Conservation (phyloP, 352 stramenopile genomes). For the Thalassiosira delicatula region DNA sequence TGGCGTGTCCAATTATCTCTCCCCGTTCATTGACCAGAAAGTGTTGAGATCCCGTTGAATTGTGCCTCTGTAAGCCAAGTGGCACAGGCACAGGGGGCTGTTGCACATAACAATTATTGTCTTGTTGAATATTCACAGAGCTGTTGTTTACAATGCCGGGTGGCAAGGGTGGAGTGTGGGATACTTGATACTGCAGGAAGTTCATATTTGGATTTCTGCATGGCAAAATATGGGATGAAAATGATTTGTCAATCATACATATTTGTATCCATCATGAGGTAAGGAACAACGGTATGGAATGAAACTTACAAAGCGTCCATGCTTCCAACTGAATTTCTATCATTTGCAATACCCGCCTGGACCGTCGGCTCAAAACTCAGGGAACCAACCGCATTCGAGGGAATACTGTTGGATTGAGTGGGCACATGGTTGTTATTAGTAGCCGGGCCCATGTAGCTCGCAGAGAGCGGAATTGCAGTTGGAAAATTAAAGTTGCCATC, state of each 20-base stretch:
- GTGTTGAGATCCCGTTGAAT: conserved; percentile 52
- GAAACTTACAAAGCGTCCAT: too few species aligned
- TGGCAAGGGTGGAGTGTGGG: too few species aligned
- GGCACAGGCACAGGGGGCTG: too few species aligned
- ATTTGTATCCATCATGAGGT: too few species aligned
- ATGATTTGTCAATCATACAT: too few species aligned
- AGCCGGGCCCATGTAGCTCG: background rate
- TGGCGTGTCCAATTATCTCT: conserved; percentile 54
- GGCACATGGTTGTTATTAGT: conserved; percentile 25
- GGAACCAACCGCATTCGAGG: conserved; percentile 20
- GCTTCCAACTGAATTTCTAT: conserved; percentile 40
- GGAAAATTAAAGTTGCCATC: conserved; percentile 58
- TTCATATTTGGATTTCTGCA: too few species aligned
- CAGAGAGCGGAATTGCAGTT: background rate
- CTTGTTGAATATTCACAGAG: too few species aligned
- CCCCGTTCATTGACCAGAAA: conserved; percentile 59
- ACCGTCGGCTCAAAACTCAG: conserved; percentile 37
- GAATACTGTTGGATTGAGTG: conserved; percentile 17
- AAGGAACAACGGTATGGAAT: too few species aligned
- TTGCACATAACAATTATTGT: too few species aligned
- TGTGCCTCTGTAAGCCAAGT: conserved; percentile 38
- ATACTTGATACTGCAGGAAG: too few species aligned
- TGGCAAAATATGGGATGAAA: too few species aligned
- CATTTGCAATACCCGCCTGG: conserved; percentile 12
- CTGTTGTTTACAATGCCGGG: too few species aligned